Evolutionary conservation across 2,329 filamentous ascomycete genomes (phyloP).

Genomic region (Ustulina deusta): DNA sequence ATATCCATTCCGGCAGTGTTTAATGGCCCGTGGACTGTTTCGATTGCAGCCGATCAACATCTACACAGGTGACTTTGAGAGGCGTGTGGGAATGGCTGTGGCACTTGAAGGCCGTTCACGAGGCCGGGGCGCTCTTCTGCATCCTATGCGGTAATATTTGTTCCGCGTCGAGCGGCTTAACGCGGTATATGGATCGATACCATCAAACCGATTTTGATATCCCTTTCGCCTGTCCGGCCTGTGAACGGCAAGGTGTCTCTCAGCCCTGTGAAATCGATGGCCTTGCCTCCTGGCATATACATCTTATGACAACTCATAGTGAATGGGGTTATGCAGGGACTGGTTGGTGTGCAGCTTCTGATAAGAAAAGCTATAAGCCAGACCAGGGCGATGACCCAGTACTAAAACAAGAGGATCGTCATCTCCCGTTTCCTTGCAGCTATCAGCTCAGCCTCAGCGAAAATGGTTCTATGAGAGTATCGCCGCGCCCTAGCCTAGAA

Average conservation of each 20-base stretch:
- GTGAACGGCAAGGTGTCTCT: not conserved
- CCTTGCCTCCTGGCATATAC: slow-evolving; percentile 7
- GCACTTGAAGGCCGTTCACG: slow-evolving; percentile 1
- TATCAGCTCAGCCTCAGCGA: not conserved
- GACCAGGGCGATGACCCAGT: not conserved
- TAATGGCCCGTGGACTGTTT: slow-evolving; percentile 8
- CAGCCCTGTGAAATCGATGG: slow-evolving; percentile 7
- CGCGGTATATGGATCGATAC: slow-evolving; percentile 8
- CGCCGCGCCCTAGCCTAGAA: not conserved
- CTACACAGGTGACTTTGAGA: slow-evolving; percentile 11
- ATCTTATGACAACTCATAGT: slow-evolving; percentile 18
- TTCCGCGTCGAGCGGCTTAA: not conserved
- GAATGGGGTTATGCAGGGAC: slow-evolving; percentile 11
- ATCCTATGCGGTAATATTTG: slow-evolving; percentile 12
- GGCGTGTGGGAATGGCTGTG: not conserved
- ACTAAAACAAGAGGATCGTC: not conserved
- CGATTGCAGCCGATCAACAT: not conserved
- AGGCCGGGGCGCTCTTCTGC: not conserved
- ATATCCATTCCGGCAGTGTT: slow-evolving; percentile 3
- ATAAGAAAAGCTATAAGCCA: not conserved
- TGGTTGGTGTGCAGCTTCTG: not conserved
- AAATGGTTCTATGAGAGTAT: not conserved
- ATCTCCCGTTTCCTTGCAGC: not conserved
- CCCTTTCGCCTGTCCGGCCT: not conserved
- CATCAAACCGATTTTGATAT: not conserved